Evolutionary conservation across 208 protist species (phyloP).

Genomic region (Kentomonas sorsogonicus): DNA sequence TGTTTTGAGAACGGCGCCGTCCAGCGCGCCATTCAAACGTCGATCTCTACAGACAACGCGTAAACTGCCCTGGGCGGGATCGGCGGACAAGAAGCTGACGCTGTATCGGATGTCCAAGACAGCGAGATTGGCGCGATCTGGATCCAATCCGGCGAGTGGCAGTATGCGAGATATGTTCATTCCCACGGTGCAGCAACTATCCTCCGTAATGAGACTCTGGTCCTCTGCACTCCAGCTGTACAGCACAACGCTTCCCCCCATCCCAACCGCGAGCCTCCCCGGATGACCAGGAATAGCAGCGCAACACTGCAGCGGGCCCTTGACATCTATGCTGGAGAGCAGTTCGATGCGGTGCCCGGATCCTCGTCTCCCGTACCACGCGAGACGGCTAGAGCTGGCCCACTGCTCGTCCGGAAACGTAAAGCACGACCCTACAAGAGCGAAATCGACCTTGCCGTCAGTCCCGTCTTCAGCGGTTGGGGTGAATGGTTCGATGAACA

Average conservation of each 20-base stretch:
- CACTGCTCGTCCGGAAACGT: slow-evolving; percentile 69
- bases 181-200: slow-evolving; percentile 49
- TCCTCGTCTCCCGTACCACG: slow-evolving; percentile 27
- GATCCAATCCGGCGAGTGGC: slow-evolving; percentile 9
- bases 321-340: slow-evolving; percentile 52
- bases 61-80: slow-evolving; percentile 65
- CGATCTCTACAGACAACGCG: slow-evolving; percentile 39
- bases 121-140: slow-evolving; percentile 27
- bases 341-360: slow-evolving; percentile 21
- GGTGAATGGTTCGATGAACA: slow-evolving; percentile 61
- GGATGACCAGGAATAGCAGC: slow-evolving; percentile 58
- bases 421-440: slow-evolving; percentile 76
- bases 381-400: slow-evolving; percentile 49
- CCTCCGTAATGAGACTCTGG: slow-evolving; percentile 63
- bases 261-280: slow-evolving; percentile 65
- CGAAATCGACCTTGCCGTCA: slow-evolving; percentile 17
- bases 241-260: slow-evolving; percentile 64
- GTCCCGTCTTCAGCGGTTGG: slow-evolving; percentile 5
- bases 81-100: slow-evolving; percentile 51
- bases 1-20: too few species aligned
- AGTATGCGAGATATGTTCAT: slow-evolving; percentile 60
- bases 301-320: slow-evolving; percentile 72
- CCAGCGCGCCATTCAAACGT: slow-evolving; percentile 55
- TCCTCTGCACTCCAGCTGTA: slow-evolving; percentile 66
- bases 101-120: slow-evolving; percentile 68